These are phyloP conservation scores for Cyberlindnera maritima DNA, from an alignment of 805 yeast species.

Conservation along the genomic window DNA sequence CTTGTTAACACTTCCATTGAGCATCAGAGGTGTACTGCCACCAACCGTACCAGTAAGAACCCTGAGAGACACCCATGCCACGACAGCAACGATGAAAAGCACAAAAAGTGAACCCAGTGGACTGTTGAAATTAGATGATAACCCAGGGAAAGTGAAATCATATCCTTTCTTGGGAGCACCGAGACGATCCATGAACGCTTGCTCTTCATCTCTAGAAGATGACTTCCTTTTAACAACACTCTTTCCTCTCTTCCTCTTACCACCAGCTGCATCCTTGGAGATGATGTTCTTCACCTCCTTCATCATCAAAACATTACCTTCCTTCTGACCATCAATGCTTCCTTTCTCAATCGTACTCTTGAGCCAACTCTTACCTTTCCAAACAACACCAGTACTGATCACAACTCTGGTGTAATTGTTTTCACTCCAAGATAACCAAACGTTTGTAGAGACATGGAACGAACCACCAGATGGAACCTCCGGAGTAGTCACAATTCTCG, in stretches of 20 bases:
- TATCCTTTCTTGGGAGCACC: slow-evolving; percentile 1
- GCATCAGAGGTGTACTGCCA: background rate
- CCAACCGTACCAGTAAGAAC: background rate
- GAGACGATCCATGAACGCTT: background rate
- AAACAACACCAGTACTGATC: slow-evolving; percentile 57
- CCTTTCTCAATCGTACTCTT: slow-evolving; percentile 77
- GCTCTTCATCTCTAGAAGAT: background rate
- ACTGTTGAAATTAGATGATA: background rate
- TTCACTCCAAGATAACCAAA: slow-evolving; percentile 62
- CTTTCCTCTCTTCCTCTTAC: slow-evolving; percentile 19
- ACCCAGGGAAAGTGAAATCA: slow-evolving; percentile 4
- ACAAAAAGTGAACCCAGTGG: background rate
- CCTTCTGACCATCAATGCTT: slow-evolving; percentile 71
- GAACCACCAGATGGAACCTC: slow-evolving; percentile 89
- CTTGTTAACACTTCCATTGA: slow-evolving; percentile 8
- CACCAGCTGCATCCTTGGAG: slow-evolving; percentile 14
- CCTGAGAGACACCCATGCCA: background rate
- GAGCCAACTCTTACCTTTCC: slow-evolving; percentile 77
- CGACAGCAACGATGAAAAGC: background rate
- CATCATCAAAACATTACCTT: slow-evolving; percentile 45
- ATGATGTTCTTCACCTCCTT: slow-evolving; percentile 37
- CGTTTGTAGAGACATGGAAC: slow-evolving; percentile 59
- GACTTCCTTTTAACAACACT: slow-evolving; percentile 2
- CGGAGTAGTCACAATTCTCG: slow-evolving; percentile 71
- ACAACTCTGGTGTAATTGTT: slow-evolving; percentile 50